phyloP scores from a whole-genome alignment of 441 rosid genomes.

The Sinapis alba region DNA sequence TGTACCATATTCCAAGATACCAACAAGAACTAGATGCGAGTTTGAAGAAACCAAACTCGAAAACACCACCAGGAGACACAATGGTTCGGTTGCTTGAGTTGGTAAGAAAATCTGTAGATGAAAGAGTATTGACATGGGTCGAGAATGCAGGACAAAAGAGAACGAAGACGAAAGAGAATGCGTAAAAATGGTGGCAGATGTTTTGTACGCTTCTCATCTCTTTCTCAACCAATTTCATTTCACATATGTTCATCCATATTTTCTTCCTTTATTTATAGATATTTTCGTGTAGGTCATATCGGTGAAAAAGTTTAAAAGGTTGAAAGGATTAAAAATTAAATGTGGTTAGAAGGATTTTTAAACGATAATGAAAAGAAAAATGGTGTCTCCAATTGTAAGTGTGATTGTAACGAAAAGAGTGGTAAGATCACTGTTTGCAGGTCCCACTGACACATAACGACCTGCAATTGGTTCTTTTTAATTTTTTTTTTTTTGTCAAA shows the following conservation, averaged over 20 bases:
- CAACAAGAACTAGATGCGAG: slow-evolving; percentile 1
- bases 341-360: no score
- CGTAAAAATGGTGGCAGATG: slow-evolving; percentile 20
- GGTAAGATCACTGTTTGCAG: no score
- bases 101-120: slow-evolving; percentile 33
- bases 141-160: slow-evolving; percentile 32
- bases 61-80: slow-evolving; percentile 45
- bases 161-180: slow-evolving; percentile 28
- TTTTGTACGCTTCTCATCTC: slow-evolving; percentile 32
- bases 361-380: no score
- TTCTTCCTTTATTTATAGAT: slow-evolving; percentile 14
- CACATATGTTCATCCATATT: not conserved
- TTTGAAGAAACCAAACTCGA: slow-evolving; percentile 52
- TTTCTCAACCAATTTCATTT: slow-evolving; percentile 1
- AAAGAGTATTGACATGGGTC: slow-evolving; percentile 33
- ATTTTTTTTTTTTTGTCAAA: no score
- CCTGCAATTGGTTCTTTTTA: no score
- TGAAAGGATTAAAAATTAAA: not conserved
- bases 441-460: no score
- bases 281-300: not conserved
- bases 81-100: slow-evolving; percentile 43
- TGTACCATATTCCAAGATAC: slow-evolving; percentile 27
- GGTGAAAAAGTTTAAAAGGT: not conserved
- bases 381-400: no score
- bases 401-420: no score